Base-by-base conservation (phyloP, 441 rosid species). In the Theobroma grandiflorum region DNA sequence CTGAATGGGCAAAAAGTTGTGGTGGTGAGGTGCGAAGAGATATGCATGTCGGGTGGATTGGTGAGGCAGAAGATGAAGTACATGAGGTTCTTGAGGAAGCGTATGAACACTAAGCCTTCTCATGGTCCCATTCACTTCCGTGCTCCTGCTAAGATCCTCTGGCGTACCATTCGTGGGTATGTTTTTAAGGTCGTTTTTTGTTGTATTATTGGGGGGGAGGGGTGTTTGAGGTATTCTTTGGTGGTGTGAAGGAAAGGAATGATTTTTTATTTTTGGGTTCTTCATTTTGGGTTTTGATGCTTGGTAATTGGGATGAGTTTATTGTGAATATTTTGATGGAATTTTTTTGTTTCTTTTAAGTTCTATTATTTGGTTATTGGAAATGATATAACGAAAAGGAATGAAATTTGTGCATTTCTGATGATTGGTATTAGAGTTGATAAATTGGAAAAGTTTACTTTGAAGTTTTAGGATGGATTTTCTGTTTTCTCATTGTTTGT, bases 91-190 rank as follows among this genome's bases (percentile, higher is more conserved):
- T 88, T 95, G 37, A 87, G 98, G 78, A 92, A 93, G 86, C 95
- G 98, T 40, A 95, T 95, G 98, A 95, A 93, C 89, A 95, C 98
- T 33, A 93, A 95, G 80, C 98, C 98, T 6, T 95, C 98, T 80
- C 98, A 95, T 38, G 98, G 98, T 38, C 98, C 98, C 73, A 92
- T 95, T 80, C 98, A 93, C 61, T 95, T 95, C 90, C 91, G 98
- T 15, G 92, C 94, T 61, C 98, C 98, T 12, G 84, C 98, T 31
- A 95, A 93, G 90, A 95, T 93, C 89, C 88, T 95, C 83, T 93
- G 95, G 98, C 94, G 98, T 22, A 95, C 98, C 7, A 86, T 95
- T 62, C 98, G 95, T 12, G 99, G 98, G 98, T 93, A 66, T 20
- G 89, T 71, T 50, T 70, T 53, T 78, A 5, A 37, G 18, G 26